Evolutionary conservation across 331 rosid species (phyloP), one percentile per base, ranked within the genome.

Genomic region (Ulmus americana): DNA sequence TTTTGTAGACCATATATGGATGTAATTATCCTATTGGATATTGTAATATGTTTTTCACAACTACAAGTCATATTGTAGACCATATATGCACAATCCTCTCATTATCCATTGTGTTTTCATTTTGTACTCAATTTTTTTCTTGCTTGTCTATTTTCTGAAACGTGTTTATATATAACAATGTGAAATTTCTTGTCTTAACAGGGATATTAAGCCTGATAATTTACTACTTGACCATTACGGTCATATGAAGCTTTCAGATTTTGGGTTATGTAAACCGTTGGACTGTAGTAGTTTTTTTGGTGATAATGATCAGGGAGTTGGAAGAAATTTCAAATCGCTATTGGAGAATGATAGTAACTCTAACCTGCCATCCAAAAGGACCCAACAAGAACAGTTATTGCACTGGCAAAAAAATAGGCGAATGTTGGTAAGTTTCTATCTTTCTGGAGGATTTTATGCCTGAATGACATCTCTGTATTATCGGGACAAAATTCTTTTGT

Each of bases 181-280:
- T 65, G 46, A 65, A 28, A 35, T 70, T 67, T n/a, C 45, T 72
- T 61, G 76, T 45, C 49, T 60, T 72, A 74, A 14, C 81, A 88
- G 96, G 82, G 96, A 88, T 75, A 88, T 88, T 80, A 88, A 88
- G 81, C 96, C 96, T 60, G 90, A 88, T 65, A 88, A 86, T 79
- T 82, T 88, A 62, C 82, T 88, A 72, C 86, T 88, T 10, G 95
- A 88, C 64, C 78, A 78, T 66, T 53, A 80, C 44, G 96, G 96
- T 67, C 96, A 88, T 80, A 69, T 88, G 85, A 88, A 86, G 78
- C 84, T 88, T 47, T 88, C 96, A 63, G 94, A 88, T 81, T 88
- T 88, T 74, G 96, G 96, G 43, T 78, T 88, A 79, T 88, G 94
- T 61, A 88, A 88, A 68, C 94, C 94, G 35, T 74, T 88, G 74